Evolutionary conservation across 371 early-diverging fungal genomes (phyloP).

Genomic region (Phascolomyces articulosus): DNA sequence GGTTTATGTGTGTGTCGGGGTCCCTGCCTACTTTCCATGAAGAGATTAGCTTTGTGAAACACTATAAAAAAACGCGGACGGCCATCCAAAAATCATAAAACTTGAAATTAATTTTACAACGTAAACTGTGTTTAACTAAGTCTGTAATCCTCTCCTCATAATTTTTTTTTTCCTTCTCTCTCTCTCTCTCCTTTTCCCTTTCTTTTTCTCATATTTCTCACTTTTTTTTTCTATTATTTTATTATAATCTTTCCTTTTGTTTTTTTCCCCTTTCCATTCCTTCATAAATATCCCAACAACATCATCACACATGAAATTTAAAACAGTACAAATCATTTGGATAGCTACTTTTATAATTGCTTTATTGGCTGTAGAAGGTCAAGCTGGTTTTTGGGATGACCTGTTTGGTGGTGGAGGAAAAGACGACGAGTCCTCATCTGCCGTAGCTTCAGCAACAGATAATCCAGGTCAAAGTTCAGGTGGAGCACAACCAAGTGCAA

Average conservation of each 20-base stretch:
- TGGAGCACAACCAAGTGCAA: not conserved
- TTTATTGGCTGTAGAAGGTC: slow-evolving; percentile 12
- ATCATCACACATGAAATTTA: slow-evolving; percentile 8
- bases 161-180: slow-evolving; percentile 8
- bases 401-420: slow-evolving; percentile 10
- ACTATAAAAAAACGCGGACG: not conserved
- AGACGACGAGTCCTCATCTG: not conserved
- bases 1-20: slow-evolving; percentile 1
- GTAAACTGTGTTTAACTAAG: not conserved
- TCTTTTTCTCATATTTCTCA: slow-evolving; percentile 1
- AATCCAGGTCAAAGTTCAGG: not conserved
- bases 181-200: slow-evolving; percentile 7
- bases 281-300: not conserved
- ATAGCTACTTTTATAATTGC: slow-evolving; percentile 13
- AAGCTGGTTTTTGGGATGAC: slow-evolving; percentile 15
- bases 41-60: slow-evolving; percentile 12
- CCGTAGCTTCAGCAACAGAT: not conserved
- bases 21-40: not conserved
- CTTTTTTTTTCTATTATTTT: slow-evolving; percentile 8
- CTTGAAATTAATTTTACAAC: not conserved
- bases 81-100: slow-evolving; percentile 11
- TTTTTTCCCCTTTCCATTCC: slow-evolving; percentile 9
- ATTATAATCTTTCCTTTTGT: not conserved
- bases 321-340: slow-evolving; percentile 13
- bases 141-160: not conserved